Conservation (phyloP, 73 alveolate species). For the Tetrahymena borealis region DNA sequence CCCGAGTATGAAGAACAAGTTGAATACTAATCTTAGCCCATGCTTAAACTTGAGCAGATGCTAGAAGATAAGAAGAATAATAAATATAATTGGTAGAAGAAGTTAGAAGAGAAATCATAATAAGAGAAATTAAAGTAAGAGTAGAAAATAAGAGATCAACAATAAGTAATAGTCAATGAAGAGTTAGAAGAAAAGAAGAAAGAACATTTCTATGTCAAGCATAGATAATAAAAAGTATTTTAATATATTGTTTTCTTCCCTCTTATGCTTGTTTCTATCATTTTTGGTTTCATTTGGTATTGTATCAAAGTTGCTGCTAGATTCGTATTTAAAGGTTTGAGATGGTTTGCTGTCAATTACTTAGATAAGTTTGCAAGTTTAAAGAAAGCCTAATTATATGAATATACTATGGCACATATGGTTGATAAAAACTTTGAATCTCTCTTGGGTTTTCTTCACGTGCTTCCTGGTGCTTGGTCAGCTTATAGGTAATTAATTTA, state of each 20-base stretch:
- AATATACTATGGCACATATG: slow-evolving; percentile 45
- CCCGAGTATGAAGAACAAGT: not conserved
- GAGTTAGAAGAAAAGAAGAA: not conserved
- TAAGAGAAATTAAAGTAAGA: not conserved
- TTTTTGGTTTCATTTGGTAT: not conserved
- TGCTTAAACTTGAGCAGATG: not conserved
- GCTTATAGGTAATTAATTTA: slow-evolving; percentile 30
- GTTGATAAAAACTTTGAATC: slow-evolving; percentile 50
- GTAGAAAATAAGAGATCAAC: not conserved
- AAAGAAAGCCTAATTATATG: slow-evolving; percentile 14
- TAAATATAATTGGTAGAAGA: not conserved
- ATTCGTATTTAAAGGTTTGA: not conserved
- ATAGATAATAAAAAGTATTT: not conserved
- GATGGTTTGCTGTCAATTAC: slow-evolving; percentile 5
- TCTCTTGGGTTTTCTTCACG: slow-evolving; percentile 48
- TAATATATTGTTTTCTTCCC: not conserved
- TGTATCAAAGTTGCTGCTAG: not conserved
- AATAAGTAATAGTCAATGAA: not conserved
- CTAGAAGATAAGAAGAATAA: not conserved
- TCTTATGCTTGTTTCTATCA: not conserved
- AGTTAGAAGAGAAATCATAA: not conserved
- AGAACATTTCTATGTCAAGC: not conserved
- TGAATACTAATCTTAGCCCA: not conserved
- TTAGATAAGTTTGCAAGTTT: not conserved
- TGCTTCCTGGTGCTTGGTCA: slow-evolving; percentile 55